These are phyloP conservation scores for Colletotrichum sp. DNA, from an alignment of 2,329 filamentous ascomycete species.

Conservation along the genomic window DNA sequence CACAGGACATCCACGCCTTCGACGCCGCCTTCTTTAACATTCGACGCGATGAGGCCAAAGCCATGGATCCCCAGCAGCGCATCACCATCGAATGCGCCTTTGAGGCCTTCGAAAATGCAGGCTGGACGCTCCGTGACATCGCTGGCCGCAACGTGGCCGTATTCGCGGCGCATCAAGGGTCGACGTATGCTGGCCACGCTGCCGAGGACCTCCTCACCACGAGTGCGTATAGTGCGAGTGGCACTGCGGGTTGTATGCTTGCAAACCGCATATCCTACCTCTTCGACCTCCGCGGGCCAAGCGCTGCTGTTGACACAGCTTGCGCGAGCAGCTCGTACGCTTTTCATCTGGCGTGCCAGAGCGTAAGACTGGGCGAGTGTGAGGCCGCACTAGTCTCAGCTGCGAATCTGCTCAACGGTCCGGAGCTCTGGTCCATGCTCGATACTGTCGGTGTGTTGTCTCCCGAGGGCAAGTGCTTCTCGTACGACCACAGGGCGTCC, in stretches of 20 bases:
- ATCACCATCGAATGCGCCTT: slow-evolving; percentile 36
- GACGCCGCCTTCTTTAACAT: slow-evolving; percentile 33
- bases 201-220: slow-evolving; percentile 7
- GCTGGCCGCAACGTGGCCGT: slow-evolving; percentile 33
- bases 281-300: slow-evolving; percentile 26
- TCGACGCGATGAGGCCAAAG: slow-evolving; percentile 28
- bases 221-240: slow-evolving; percentile 23
- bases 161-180: slow-evolving; percentile 37
- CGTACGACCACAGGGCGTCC: slow-evolving; percentile 39
- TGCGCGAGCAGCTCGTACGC: slow-evolving; percentile 36
- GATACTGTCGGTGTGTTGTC: slow-evolving; percentile 26
- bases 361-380: slow-evolving; percentile 30
- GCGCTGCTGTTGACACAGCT: slow-evolving; percentile 37
- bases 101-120: slow-evolving; percentile 38
- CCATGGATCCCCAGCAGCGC: slow-evolving; percentile 39
- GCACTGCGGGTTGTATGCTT: slow-evolving; percentile 28
- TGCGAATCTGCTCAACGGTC: slow-evolving; percentile 30
- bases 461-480: slow-evolving; percentile 27
- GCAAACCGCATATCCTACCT: slow-evolving; percentile 35
- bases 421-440: slow-evolving; percentile 14
- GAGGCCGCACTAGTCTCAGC: slow-evolving; percentile 35
- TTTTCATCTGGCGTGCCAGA: slow-evolving; percentile 35
- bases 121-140: slow-evolving; percentile 26
- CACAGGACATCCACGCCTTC: slow-evolving; percentile 26
- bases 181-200: slow-evolving; percentile 27